Evolutionary conservation across 2,329 filamentous ascomycete genomes (phyloP), one percentile per base, ranked within the genome.

Genomic region (Colletotrichum sp.): DNA sequence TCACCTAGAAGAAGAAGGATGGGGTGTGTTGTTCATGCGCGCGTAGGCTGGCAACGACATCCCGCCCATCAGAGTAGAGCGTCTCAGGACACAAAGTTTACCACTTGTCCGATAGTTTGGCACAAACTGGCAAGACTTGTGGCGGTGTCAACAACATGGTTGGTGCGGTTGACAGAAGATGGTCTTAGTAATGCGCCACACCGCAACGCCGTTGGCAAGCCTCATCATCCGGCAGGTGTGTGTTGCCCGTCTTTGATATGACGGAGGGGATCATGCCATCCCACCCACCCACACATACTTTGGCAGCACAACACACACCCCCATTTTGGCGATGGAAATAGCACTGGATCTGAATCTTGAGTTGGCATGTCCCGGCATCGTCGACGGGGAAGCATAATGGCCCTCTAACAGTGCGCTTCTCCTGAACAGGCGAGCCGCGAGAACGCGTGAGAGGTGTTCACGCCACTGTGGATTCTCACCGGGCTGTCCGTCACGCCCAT

Each of bases 151-250:
- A 22, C 32, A n/a, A 30, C 65, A 39, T 58, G 70, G 70, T 56
- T 58, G 64, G 64, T 52, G 70, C 73, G 70, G 58, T 48, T 65
- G 70, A 64, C 56, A 73, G 43, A 25, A 73, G 43, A 30, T 43
- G 60, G 69, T 13, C 15, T 73, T 69, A 75, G 73, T 75, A 58
- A 75, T 28, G 32, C 70, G 70, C 73, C 70, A 73, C 73, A 69
- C 48, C 56, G 43, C 64, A 65, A 34, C 43, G 27, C 73, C 69
- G 43, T 36, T 60, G 32, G 30, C 56, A 73, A 68, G 70, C 73
- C 69, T 73, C 30, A 65, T 27, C 61, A 22, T 7, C 34, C 36
- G 48, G 56, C 30, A 34, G 27, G 69, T 43, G 32, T 62, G 39
- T 52, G 43, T 22, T 52, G 52, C 52, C 34, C 25, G 52, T 22